Percentiles rank a stretch among this genome's conserved stretches.
These are phyloP conservation scores for Phlebiopsis flavidoalba DNA, from an alignment of 768 basidiomycete genomes.

Conservation along the genomic window DNA sequence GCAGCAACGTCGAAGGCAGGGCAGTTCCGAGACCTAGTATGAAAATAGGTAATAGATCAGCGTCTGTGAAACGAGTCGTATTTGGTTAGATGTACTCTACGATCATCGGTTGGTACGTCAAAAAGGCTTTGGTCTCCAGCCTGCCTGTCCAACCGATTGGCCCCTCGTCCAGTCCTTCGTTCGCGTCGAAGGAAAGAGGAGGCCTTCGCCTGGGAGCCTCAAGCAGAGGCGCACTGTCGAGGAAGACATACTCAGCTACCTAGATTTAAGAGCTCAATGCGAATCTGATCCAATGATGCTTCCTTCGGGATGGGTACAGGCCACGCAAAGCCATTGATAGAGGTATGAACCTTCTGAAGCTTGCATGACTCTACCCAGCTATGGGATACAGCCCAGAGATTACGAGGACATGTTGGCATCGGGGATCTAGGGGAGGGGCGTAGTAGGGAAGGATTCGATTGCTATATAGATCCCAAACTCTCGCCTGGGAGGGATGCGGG, in stretches of 20 bases:
- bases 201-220: not conserved
- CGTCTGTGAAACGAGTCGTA: not conserved
- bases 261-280: conserved; percentile 6
- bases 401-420: not conserved
- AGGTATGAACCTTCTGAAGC: not conserved
- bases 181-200: too few species aligned
- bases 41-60: not conserved
- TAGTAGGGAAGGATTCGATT: conserved; percentile 2
- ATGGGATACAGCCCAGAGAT: conserved; percentile 3
- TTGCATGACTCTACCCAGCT: not conserved
- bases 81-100: not conserved
- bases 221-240: conserved; percentile 6
- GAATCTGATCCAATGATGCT: not conserved
- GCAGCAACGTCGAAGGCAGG: not conserved
- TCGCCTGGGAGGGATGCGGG: not conserved
- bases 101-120: conserved; percentile 5
- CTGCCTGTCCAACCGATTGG: not conserved
- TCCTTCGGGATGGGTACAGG: conserved; percentile 2
- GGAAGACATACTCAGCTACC: conserved; percentile 1
- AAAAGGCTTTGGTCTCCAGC: too few species aligned
- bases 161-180: not conserved
- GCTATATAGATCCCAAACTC: conserved; percentile 1
- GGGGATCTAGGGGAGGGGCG: too few species aligned
- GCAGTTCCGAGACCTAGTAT: not conserved
- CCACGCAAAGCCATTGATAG: conserved; percentile 2